Conservation (phyloP, 352 stramenopile genomes). For the Pythium myriotylum region DNA sequence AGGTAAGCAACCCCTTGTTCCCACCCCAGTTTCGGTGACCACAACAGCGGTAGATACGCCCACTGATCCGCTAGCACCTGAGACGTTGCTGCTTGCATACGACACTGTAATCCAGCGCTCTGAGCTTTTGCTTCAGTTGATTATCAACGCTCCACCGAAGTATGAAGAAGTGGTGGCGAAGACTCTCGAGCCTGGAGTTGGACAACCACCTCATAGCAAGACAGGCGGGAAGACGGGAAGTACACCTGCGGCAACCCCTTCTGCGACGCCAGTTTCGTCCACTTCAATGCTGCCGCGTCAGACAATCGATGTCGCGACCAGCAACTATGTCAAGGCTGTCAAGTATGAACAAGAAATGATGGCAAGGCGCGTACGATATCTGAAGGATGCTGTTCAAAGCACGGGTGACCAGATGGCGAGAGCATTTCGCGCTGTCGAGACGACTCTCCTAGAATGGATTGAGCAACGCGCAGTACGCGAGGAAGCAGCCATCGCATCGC, state of each 20-base stretch:
- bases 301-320: constrained; percentile 35
- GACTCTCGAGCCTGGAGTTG: constrained; percentile 8
- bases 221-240: constrained; percentile 15
- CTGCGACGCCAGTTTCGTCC: constrained; percentile 19
- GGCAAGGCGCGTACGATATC: constrained; percentile 45
- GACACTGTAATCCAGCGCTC: constrained; percentile 47
- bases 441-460: constrained; percentile 45
- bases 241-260: constrained; percentile 18
- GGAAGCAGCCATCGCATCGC: constrained; percentile 40
- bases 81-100: constrained; percentile 49
- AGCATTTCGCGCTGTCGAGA: constrained; percentile 52
- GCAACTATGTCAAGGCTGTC: constrained; percentile 61
- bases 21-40: constrained; percentile 7
- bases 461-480: constrained; percentile 50
- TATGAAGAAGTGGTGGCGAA: constrained; percentile 5
- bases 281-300: constrained; percentile 7
- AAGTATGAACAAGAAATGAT: constrained; percentile 66
- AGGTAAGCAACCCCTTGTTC: constrained; percentile 23
- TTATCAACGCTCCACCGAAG: constrained; percentile 24
- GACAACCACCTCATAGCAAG: constrained; percentile 3
- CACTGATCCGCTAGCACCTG: constrained; percentile 28
- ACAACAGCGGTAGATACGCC: constrained; percentile 12
- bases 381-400: constrained; percentile 46
- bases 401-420: constrained; percentile 50
- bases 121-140: constrained; percentile 43